Conservation (phyloP, 2,329 filamentous ascomycete genomes). For the Aspergillus amoenus region DNA sequence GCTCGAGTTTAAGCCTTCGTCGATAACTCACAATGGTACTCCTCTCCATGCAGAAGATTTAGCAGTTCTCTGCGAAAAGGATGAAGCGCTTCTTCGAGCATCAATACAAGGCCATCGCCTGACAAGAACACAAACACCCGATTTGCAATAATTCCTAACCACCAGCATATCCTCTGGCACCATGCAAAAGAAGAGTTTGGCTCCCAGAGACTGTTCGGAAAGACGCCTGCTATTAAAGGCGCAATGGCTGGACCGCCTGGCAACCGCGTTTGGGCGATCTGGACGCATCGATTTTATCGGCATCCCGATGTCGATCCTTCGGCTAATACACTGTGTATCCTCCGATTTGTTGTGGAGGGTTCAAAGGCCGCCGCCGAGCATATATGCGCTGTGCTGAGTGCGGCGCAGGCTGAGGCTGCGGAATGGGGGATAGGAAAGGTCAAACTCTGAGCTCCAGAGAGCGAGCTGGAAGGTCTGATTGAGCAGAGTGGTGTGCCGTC, state of each 20-base stretch:
- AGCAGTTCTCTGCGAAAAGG: not conserved
- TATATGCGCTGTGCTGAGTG: constrained; percentile 12
- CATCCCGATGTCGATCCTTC: constrained; percentile 2
- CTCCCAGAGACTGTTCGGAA: constrained; percentile 13
- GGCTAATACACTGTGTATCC: constrained; percentile 3
- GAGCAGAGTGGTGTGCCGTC: not conserved
- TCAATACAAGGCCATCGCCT: not conserved
- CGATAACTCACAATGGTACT: not conserved
- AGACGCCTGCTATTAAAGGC: constrained; percentile 18
- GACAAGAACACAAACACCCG: not conserved
- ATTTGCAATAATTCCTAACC: constrained; percentile 21
- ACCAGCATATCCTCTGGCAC: constrained; percentile 26
- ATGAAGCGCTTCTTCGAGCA: not conserved
- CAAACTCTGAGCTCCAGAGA: constrained; percentile 23
- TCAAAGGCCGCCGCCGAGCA: not conserved
- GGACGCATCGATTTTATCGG: constrained; percentile 25
- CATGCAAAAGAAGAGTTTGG: constrained; percentile 23
- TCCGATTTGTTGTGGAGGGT: constrained; percentile 2
- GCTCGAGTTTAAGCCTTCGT: constrained; percentile 15
- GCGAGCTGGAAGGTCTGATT: not conserved
- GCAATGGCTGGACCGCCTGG: constrained; percentile 20
- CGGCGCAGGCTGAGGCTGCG: constrained; percentile 22
- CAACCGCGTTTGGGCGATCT: constrained; percentile 22
- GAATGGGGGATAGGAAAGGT: constrained; percentile 21
- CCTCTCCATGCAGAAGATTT: not conserved